A percentile compares a stretch with the other conserved stretches of the same genome.
Conservation (phyloP, 208 protist genomes). For the Histomonas meleagridis region DNA sequence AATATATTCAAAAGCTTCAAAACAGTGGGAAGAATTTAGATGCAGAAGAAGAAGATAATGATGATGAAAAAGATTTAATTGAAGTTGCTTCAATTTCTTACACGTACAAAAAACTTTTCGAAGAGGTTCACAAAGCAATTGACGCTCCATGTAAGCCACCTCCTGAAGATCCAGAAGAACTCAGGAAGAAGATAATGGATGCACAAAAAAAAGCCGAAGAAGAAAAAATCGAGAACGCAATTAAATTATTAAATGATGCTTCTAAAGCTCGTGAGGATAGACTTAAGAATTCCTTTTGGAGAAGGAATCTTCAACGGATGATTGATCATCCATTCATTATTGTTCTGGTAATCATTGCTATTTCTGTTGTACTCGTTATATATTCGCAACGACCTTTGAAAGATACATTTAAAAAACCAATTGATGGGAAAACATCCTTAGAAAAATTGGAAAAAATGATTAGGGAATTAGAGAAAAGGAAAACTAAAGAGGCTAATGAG, state of each 20-base stretch:
- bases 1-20: background rate
- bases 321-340: slow-evolving; percentile 9
- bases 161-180: background rate
- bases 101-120: background rate
- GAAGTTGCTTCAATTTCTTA: background rate
- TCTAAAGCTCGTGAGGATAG: background rate
- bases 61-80: slow-evolving; percentile 3
- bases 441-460: too few species aligned
- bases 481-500: too few species aligned
- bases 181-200: background rate
- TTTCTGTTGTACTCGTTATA: too few species aligned
- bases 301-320: background rate
- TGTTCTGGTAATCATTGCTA: background rate
- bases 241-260: background rate
- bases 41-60: background rate
- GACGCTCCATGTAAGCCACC: background rate
- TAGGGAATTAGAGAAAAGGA: too few species aligned
- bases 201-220: background rate
- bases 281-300: slow-evolving; percentile 2
- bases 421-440: too few species aligned
- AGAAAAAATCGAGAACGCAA: background rate
- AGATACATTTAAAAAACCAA: too few species aligned
- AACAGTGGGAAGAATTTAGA: background rate
- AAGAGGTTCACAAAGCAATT: background rate
- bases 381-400: too few species aligned